Evolutionary conservation across 73 alveolate species (phyloP).

Genomic region (Blepharisma stoltei): DNA sequence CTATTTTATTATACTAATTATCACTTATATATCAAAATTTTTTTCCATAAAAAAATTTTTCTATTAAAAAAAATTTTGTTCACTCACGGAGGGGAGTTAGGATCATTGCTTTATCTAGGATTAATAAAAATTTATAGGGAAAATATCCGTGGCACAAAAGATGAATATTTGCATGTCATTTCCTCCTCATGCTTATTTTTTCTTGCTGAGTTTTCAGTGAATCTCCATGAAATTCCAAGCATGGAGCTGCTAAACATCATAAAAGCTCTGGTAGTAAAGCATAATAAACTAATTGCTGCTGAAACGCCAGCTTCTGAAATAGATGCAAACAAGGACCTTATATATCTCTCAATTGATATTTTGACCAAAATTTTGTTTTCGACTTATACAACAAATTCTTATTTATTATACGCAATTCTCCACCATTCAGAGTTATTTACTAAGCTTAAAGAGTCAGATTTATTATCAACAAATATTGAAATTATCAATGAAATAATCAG

Average conservation of each 20-base stretch:
- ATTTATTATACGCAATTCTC: not conserved
- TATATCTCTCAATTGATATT: not conserved
- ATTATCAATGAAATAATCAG: not conserved
- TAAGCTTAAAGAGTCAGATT: slow-evolving; percentile 5
- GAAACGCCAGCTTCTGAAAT: not conserved
- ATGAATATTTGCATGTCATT: not conserved
- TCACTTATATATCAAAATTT: too few relatives aligned
- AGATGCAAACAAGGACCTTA: not conserved
- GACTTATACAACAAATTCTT: not conserved
- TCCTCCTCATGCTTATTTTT: not conserved
- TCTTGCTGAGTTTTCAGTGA: not conserved
- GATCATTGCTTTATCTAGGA: not conserved
- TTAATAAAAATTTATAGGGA: not conserved
- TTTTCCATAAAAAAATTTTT: too few relatives aligned
- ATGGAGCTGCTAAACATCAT: slow-evolving; percentile 3
- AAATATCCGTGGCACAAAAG: not conserved
- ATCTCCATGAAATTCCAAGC: slow-evolving; percentile 24
- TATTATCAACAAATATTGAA: not conserved
- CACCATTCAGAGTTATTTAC: slow-evolving; percentile 9
- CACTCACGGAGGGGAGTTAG: too few relatives aligned
- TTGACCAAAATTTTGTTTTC: not conserved
- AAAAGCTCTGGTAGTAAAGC: not conserved
- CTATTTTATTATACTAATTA: too few relatives aligned
- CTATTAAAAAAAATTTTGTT: too few relatives aligned
- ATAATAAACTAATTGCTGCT: not conserved